phyloP scores from a whole-genome alignment of 352 stramenopile genomes.

The Phytophthora citrophthora region DNA sequence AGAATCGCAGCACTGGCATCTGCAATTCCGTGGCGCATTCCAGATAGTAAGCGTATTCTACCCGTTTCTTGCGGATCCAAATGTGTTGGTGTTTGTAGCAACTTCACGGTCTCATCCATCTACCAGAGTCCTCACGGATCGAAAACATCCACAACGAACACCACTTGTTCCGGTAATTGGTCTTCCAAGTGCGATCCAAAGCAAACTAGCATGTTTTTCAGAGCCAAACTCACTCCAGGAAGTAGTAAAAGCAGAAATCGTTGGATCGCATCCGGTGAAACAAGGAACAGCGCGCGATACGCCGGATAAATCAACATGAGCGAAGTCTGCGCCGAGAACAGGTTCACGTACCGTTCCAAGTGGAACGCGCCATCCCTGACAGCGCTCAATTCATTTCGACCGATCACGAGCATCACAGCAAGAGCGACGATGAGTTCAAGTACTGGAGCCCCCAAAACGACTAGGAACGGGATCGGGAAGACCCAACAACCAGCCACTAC shows the following conservation, averaged over 20 bases:
- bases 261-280: conserved; percentile 8
- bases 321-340: conserved; percentile 20
- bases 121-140: conserved; percentile 11
- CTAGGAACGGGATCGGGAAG: conserved; percentile 35
- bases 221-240: conserved; percentile 30
- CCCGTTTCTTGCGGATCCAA: neutral
- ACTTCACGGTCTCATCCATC: neutral
- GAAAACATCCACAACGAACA: conserved; percentile 19
- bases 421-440: conserved; percentile 18
- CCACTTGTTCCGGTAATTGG: conserved; percentile 16
- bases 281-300: conserved; percentile 19
- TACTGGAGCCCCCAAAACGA: conserved; percentile 6
- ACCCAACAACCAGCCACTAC: conserved; percentile 20
- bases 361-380: conserved; percentile 17
- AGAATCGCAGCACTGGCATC: no score
- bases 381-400: conserved; percentile 5
- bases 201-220: conserved; percentile 39
- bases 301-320: conserved; percentile 25
- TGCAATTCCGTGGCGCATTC: neutral
- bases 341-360: conserved; percentile 8
- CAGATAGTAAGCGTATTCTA: neutral
- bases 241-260: conserved; percentile 12
- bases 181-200: conserved; percentile 32
- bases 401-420: conserved; percentile 21
- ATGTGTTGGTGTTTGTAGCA: neutral